Base-by-base conservation (phyloP, 2,329 filamentous ascomycete genomes). In the Dryadomyces quercivorus region DNA sequence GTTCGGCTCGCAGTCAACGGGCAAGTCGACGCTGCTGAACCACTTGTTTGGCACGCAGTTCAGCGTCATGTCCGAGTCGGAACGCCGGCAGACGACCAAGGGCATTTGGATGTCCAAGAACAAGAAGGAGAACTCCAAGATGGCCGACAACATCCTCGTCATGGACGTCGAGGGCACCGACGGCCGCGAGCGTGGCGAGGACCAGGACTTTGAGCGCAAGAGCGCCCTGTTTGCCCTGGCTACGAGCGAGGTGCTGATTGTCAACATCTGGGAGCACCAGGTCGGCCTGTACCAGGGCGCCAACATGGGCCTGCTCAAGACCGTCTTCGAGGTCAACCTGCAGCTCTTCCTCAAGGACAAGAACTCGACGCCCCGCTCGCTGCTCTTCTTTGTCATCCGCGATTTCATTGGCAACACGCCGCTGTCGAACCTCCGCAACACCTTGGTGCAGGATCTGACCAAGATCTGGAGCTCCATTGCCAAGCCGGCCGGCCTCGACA, bases 101-200 rank as follows among this genome's bases (percentile, higher is more conserved):
- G 93, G 93, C 66, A 98, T 98, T 67, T 98, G 93, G 93, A 86
- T 98, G 85, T 95, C 91, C 60, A 95, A 95, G 75, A 97, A 97
- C 72, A 95, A 95, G 75, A 76, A 77, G 61, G 70, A 73, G 60
- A 71, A 69, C 50, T 71, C 72, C 60, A 75, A 75, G 60, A 96
- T 97, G 90, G 91, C 92, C 54, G 89, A 95, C 64, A 98, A 98
- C 70, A 96, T 98, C 63, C 75, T 98, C 59, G 93, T 98, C 62
- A 98, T 98, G 93, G 93, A 98, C 66, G 93, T 98, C 46, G 93
- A 98, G 70, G 93, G 93, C 61, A 97, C 93, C 12, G 93, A 98
- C 68, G 93, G 93, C 52, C 83, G 93, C 61, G 93, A 98, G 73
- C 81, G 93, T 61, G 93, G 93, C 60, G 93, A 98, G 70, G 93